phyloP scores from a whole-genome alignment of 805 yeast species.

The Monosporozyma aerobia region DNA sequence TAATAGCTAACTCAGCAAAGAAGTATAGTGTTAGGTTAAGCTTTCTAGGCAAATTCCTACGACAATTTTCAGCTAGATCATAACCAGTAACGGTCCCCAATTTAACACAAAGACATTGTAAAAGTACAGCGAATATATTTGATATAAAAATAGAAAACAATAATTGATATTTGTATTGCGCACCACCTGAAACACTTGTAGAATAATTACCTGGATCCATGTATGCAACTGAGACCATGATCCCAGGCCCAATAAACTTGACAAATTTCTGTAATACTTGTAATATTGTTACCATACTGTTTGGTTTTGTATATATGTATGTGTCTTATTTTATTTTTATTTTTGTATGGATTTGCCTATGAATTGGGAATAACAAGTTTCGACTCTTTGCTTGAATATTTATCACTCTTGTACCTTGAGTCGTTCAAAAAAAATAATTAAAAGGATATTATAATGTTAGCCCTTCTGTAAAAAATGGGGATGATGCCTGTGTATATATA shows the following conservation, averaged over 20 bases:
- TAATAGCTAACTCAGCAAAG: constrained; percentile 77
- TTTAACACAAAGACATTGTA: constrained; percentile 82
- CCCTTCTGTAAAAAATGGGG: neutral
- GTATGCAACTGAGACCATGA: constrained; percentile 92
- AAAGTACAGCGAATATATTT: constrained; percentile 74
- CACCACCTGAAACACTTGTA: constrained; percentile 87
- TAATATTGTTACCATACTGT: neutral
- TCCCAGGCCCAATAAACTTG: constrained; percentile 81
- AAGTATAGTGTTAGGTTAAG: constrained; percentile 52
- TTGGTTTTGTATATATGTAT: neutral
- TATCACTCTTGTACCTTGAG: neutral
- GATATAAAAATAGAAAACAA: constrained; percentile 74
- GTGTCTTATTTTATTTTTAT: neutral
- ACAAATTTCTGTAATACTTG: constrained; percentile 37
- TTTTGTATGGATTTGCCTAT: neutral
- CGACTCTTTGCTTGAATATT: no score
- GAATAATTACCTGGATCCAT: constrained; percentile 98
- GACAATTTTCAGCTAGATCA: constrained; percentile 82
- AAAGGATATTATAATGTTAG: neutral
- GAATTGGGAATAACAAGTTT: neutral
- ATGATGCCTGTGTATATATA: neutral
- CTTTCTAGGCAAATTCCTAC: constrained; percentile 57
- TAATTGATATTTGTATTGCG: constrained; percentile 68
- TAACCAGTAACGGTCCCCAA: constrained; percentile 90
- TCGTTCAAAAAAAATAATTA: neutral